A percentile compares a stretch with the other conserved stretches of the same genome.
phyloP scores from a whole-genome alignment of 148 eudicot genomes.

The Camellia japonica region DNA sequence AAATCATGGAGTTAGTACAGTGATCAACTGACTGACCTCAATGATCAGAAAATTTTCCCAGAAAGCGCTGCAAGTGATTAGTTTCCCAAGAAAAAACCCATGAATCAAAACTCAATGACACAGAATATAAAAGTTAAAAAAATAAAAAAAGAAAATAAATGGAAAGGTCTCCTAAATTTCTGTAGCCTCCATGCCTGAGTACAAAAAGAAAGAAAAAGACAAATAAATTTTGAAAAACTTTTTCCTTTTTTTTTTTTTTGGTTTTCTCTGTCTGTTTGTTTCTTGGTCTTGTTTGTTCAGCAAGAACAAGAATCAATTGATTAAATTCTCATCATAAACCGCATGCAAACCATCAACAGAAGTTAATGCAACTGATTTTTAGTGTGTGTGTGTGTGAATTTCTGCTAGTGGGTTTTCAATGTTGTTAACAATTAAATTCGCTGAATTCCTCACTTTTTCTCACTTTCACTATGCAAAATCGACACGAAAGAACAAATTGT shows the following conservation, averaged over 20 bases:
- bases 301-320: background rate
- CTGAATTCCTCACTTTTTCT: too few relatives aligned
- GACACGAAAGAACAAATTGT: too few relatives aligned
- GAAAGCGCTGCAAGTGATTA: background rate
- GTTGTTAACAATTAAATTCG: too few relatives aligned
- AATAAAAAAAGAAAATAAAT: background rate
- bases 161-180: slow-evolving; percentile 14
- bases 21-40: background rate
- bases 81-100: background rate
- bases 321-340: too few relatives aligned
- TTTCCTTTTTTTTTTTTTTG: background rate
- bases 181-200: slow-evolving; percentile 20
- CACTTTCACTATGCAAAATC: too few relatives aligned
- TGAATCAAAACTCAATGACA: too few relatives aligned
- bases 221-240: background rate
- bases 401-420: too few relatives aligned
- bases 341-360: background rate
- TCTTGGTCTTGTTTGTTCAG: background rate
- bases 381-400: too few relatives aligned
- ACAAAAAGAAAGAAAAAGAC: background rate
- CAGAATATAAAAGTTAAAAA: too few relatives aligned
- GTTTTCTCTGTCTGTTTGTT: background rate
- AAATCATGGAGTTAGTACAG: background rate
- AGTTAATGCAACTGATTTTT: too few relatives aligned
- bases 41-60: background rate